Evolutionary conservation across 306 rosid genomes (phyloP).

Genomic region (Dalbergia cultrata): DNA sequence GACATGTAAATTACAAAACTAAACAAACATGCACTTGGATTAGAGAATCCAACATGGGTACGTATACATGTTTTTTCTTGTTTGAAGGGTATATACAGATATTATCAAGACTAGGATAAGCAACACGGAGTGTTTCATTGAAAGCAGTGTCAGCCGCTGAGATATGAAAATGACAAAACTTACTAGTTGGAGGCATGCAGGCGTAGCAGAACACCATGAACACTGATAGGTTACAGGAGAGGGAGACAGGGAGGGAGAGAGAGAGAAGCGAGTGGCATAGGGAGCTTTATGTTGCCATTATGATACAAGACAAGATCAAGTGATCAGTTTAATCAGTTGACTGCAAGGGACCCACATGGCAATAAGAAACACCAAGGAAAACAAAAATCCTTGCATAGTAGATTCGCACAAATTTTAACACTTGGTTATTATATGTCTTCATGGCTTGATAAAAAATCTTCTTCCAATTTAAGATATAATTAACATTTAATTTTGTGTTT

Average conservation of each 20-base stretch:
- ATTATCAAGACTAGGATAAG: background rate
- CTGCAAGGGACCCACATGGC: background rate
- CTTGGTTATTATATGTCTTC: too few species aligned
- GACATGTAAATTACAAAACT: background rate
- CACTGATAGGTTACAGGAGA: background rate
- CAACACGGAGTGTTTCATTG: background rate
- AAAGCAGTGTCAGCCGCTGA: background rate
- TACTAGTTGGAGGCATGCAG: background rate
- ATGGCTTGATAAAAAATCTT: too few species aligned
- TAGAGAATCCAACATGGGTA: background rate
- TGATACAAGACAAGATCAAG: background rate
- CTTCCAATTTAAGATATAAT: too few species aligned
- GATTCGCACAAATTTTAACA: background rate
- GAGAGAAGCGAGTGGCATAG: background rate
- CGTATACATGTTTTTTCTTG: too few species aligned
- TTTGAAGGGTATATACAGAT: too few species aligned
- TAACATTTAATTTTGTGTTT: too few species aligned
- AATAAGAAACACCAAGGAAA: background rate
- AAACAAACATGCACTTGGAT: background rate
- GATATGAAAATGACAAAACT: background rate
- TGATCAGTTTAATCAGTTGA: background rate
- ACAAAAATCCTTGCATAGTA: too few species aligned
- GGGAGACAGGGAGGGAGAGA: too few species aligned
- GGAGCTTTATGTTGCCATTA: background rate
- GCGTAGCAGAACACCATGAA: slow-evolving; percentile 23